Evolutionary conservation across 257 asterid genomes (phyloP), one percentile per base, ranked within the genome.

Genomic region (Solanum clarkiae): DNA sequence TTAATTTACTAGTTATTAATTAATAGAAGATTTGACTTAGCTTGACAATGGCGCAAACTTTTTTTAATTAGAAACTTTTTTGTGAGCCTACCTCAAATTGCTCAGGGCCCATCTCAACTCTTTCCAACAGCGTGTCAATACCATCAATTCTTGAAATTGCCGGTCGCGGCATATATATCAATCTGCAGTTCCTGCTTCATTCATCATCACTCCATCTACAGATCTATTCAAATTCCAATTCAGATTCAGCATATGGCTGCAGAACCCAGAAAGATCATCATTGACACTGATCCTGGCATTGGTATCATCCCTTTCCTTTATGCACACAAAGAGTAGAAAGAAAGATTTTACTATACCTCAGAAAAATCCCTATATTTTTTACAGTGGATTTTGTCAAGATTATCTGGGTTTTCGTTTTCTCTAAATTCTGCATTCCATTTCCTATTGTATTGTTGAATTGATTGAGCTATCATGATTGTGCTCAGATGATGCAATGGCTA

Each of bases 401-500:
- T 44, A 75, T 24, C 32, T 75, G 79, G 47, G 54, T 75, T 71
- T 86, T 79, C 82, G 16, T 51, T 53, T 79, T 53, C 45, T 79
- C 26, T 53, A 11, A 14, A 72, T 72, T 45, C 45, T 80, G 55
- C 36, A 80, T 57, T 69, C 79, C 17, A 80, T 56, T 56, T 56
- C 51, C 32, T 44, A 11, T 49, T 51, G 24, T 51, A 77, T 51
- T 16, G 47, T 77, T 44, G 40, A 16, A 15, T 77, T 49, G 26
- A 77, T 77, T 77, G 63, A 79, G 44, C 65, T 79, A 51, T 77
- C 53, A 40, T 40, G 54, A 36, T 40, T 40, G 18, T 70, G 54
- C 15, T 85, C 91, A 95, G 99, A 96, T 94, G 99, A 96, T 87
- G 99, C 99, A 82, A 96, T 96, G 99, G 99, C 99, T 54, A 95